phyloP scores from a whole-genome alignment of 306 rosid genomes.

The Datisca glomerata region DNA sequence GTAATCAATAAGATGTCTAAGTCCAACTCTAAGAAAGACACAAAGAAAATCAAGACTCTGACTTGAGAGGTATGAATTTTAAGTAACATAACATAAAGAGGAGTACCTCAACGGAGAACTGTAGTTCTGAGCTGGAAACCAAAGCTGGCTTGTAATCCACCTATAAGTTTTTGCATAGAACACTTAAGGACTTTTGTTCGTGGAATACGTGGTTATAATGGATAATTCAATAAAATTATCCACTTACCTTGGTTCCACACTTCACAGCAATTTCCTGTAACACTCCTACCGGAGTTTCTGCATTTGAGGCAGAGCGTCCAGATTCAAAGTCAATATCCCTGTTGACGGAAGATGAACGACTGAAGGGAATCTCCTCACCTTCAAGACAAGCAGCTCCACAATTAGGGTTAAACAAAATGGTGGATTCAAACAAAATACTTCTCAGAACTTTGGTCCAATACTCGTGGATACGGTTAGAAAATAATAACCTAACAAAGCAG shows the following conservation, averaged over 20 bases:
- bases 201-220: not conserved
- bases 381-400: constrained; percentile 16
- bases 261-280: constrained; percentile 81
- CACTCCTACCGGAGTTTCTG: constrained; percentile 50
- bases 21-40: not conserved
- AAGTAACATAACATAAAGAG: constrained; percentile 3
- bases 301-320: constrained; percentile 38
- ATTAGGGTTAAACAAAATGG: too few relatives aligned
- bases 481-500: too few relatives aligned
- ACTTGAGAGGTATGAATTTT: not conserved
- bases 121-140: constrained; percentile 57
- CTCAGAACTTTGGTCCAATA: too few relatives aligned
- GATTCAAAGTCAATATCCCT: constrained; percentile 63
- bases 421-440: too few relatives aligned
- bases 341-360: constrained; percentile 58
- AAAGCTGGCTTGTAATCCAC: constrained; percentile 67
- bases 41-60: not conserved
- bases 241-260: constrained; percentile 81
- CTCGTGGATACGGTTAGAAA: too few relatives aligned
- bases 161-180: constrained; percentile 23
- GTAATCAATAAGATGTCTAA: not conserved
- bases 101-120: constrained; percentile 68
- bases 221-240: not conserved
- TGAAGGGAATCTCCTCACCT: constrained; percentile 67
- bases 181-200: not conserved